Evolutionary conservation across 495 filamentous ascomycete genomes (phyloP).

Genomic region (Opeltia flavorubescens): DNA sequence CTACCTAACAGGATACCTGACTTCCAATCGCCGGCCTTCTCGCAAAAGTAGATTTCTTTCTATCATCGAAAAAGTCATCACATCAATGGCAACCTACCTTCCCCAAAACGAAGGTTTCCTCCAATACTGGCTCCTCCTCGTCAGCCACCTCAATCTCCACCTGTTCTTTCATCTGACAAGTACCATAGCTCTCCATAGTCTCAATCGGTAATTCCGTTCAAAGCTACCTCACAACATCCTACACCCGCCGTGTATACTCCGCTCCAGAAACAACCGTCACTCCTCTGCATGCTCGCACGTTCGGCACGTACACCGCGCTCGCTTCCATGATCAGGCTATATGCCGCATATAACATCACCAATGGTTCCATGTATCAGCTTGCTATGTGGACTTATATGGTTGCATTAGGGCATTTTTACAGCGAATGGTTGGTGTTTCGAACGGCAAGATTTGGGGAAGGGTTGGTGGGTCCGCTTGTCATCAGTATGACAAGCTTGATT

Average conservation of each 20-base stretch:
- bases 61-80: background rate
- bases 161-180: slow-evolving; percentile 4
- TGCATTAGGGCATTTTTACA: slow-evolving; percentile 66
- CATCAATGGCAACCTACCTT: slow-evolving; percentile 21
- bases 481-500: slow-evolving; percentile 49
- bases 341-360: slow-evolving; percentile 70
- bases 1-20: background rate
- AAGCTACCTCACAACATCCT: slow-evolving; percentile 49
- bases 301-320: slow-evolving; percentile 85
- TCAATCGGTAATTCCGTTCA: slow-evolving; percentile 59
- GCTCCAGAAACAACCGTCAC: slow-evolving; percentile 35
- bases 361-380: slow-evolving; percentile 58
- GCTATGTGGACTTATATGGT: slow-evolving; percentile 67
- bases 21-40: background rate
- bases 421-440: slow-evolving; percentile 64
- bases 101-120: slow-evolving; percentile 44
- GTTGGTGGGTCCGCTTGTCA: slow-evolving; percentile 55
- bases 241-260: slow-evolving; percentile 30
- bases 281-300: slow-evolving; percentile 63
- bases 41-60: background rate
- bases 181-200: slow-evolving; percentile 33
- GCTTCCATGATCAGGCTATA: slow-evolving; percentile 64
- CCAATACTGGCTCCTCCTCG: slow-evolving; percentile 54
- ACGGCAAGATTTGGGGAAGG: slow-evolving; percentile 55
- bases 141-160: slow-evolving; percentile 19